Evolutionary conservation across 2,329 filamentous ascomycete species (phyloP).

Genomic region (Biscogniauxia sp.): DNA sequence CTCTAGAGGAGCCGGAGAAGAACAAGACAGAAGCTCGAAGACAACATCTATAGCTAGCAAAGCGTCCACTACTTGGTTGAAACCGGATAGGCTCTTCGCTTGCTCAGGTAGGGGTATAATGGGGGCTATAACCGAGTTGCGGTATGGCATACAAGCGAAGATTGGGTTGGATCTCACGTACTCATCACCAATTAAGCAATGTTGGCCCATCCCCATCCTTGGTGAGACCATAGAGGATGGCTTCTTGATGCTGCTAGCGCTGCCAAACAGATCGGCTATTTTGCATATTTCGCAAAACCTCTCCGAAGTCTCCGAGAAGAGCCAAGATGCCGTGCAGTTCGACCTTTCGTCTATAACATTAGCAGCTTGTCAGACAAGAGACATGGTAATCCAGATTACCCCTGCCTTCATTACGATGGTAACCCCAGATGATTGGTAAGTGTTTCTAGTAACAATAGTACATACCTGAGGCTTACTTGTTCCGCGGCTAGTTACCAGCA

Average conservation of each 20-base stretch:
- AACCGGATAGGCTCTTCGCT: conserved; percentile 61
- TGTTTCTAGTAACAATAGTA: conserved; percentile 8
- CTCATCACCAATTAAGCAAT: conserved; percentile 46
- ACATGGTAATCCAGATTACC: conserved; percentile 53
- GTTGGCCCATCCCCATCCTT: conserved; percentile 48
- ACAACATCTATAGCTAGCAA: conserved; percentile 30
- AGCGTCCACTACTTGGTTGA: conserved; percentile 24
- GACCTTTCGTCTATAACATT: conserved; percentile 55
- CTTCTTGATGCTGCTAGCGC: conserved; percentile 45
- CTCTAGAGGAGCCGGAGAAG: conserved; percentile 4
- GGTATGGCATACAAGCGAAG: conserved; percentile 67
- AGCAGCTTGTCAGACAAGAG: conserved; percentile 35
- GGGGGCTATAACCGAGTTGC: conserved; percentile 66
- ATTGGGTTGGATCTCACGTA: conserved; percentile 59
- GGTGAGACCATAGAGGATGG: conserved; percentile 23
- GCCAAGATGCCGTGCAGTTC: conserved; percentile 42
- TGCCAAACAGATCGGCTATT: conserved; percentile 48
- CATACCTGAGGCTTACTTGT: conserved; percentile 15
- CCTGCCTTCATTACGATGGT: conserved; percentile 44
- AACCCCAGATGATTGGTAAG: conserved; percentile 37
- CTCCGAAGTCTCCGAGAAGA: conserved; percentile 41
- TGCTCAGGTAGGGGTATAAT: conserved; percentile 62
- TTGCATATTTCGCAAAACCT: conserved; percentile 50
- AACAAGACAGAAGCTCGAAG: conserved; percentile 51
- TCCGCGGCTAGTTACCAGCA: conserved; percentile 27